Percentiles rank a stretch among this genome's conserved stretches.
These are phyloP conservation scores for Lycium ferocissimum DNA, from an alignment of 257 asterid genomes.

Conservation along the genomic window DNA sequence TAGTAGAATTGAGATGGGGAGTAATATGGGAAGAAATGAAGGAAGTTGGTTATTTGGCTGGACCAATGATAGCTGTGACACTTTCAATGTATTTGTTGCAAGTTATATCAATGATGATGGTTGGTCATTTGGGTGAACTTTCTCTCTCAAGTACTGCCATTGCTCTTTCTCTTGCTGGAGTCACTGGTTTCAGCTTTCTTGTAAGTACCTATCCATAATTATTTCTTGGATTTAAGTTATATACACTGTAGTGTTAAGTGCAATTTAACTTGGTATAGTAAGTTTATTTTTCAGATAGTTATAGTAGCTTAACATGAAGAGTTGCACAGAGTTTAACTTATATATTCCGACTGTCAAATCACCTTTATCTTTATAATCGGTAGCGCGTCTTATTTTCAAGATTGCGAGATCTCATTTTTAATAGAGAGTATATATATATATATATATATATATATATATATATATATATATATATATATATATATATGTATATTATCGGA, in stretches of 20 bases:
- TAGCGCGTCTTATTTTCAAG: background rate
- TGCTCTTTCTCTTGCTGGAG: conserved; percentile 70
- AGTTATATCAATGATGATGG: conserved; percentile 68
- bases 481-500: background rate
- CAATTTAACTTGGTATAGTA: no score
- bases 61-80: conserved; percentile 78
- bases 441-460: no score
- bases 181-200: conserved; percentile 78
- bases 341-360: background rate
- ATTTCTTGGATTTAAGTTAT: no score
- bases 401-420: no score
- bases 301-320: background rate
- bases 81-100: conserved; percentile 57
- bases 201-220: conserved; percentile 41
- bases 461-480: background rate
- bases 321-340: background rate
- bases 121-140: conserved; percentile 84
- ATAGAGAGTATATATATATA: background rate
- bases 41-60: conserved; percentile 69
- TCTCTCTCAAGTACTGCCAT: conserved; percentile 76
- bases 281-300: background rate
- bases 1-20: conserved; percentile 38
- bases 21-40: conserved; percentile 61
- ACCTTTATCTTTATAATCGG: background rate
- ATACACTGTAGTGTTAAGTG: no score